Conservation (phyloP, 2,329 filamentous ascomycete genomes). For the Dactylonectria estremocensis region DNA sequence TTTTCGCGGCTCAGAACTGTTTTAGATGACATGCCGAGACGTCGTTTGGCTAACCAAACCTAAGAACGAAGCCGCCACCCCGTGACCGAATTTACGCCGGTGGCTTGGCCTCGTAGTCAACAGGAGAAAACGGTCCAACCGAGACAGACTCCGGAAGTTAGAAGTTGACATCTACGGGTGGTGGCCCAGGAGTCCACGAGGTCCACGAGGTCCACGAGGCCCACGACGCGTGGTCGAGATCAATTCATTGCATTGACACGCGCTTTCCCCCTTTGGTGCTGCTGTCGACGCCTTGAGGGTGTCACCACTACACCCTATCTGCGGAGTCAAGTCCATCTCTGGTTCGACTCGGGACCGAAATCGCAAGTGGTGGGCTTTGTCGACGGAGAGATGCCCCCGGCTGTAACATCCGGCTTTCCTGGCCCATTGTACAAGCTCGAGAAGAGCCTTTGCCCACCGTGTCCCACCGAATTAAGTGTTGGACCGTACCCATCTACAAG, state of each 20-base stretch:
- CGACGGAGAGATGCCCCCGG: neutral
- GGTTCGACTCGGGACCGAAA: neutral
- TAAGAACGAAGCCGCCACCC: neutral
- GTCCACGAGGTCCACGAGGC: too few species aligned
- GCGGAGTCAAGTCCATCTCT: neutral
- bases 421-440: conserved; percentile 8
- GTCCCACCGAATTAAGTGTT: conserved; percentile 2
- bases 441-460: too few species aligned
- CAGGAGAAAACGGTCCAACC: neutral
- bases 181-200: too few species aligned
- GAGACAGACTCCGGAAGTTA: neutral
- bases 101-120: neutral
- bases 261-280: neutral
- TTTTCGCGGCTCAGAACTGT: neutral
- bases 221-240: too few species aligned
- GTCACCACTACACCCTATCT: neutral
- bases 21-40: neutral
- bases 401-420: neutral
- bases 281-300: neutral
- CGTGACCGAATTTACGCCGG: neutral
- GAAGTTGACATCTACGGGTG: too few species aligned
- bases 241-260: neutral
- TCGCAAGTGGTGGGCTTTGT: neutral
- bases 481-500: too few species aligned
- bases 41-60: neutral